Base-by-base conservation (phyloP, 2,329 filamentous ascomycete genomes). In the Chrysosporium keratinophilum region DNA sequence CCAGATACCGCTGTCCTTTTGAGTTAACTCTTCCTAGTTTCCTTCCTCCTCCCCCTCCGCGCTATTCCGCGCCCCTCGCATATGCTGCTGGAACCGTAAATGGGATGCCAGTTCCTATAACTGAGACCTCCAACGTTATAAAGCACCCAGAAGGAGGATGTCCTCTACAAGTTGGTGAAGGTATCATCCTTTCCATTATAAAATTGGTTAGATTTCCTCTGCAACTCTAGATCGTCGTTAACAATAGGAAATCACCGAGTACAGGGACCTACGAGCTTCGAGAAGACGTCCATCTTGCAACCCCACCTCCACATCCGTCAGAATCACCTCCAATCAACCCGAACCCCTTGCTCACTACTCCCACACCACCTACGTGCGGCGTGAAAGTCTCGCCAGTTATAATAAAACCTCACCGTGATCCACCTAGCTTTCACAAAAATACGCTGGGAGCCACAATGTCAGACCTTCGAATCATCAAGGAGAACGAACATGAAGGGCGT, bases 61-160 rank as follows among this genome's bases (percentile, higher is more conserved):
- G 89, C 69, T 96, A 95, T 75, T 85, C 87, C 54, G 80, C 82
- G 60, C 79, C 81, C 64, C 78, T 81, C 64, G 82, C 84, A 59
- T 86, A 86, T 69, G 86, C 87, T 74, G 83, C 84, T 62, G 81
- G 81, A 59, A 78, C 84, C 52, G 81, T 81, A 60, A 79, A 83
- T 64, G 83, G 83, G 58, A 78, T 84, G 67, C 77, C 82, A 50
- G 76, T 81, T 37, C 84, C 86, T 37, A 81, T 95, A 69, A 85
- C 95, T 65, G 93, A 98, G 77, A 96, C 91, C 52, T 95, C 93
- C 71, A 98, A 97, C 67, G 85, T 83, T 39, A 75, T 98, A 57
- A 82, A 81, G 54, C 85, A 87, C 63, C 91, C 88, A 20, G 82
- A 82, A 35, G 87, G 87, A 4, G 90, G 95, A 63, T 88, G 88